Evolutionary conservation across 495 filamentous ascomycete genomes (phyloP).

Genomic region (Letharia columbiana): DNA sequence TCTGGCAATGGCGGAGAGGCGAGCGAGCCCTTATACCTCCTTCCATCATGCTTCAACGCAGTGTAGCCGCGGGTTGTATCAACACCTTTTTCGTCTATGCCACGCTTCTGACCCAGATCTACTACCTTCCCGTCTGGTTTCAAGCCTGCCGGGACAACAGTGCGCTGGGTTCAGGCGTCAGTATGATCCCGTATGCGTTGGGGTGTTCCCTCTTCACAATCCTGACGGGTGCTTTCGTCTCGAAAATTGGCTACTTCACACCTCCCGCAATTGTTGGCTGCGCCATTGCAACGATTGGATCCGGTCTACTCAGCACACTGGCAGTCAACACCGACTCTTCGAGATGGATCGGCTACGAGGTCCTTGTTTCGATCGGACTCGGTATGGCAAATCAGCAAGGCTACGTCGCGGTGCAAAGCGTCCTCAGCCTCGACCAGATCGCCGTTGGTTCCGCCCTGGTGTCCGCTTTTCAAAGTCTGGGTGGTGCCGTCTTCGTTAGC

Average conservation of each 20-base stretch:
- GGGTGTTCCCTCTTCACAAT: neutral
- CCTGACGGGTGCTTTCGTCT: constrained; percentile 9
- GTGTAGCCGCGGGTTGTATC: neutral
- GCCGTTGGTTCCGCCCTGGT: constrained; percentile 29
- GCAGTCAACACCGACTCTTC: constrained; percentile 33
- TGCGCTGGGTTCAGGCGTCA: neutral
- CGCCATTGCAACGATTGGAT: constrained; percentile 17
- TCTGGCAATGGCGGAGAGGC: constrained; percentile 19
- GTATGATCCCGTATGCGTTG: neutral
- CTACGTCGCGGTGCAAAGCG: constrained; percentile 35
- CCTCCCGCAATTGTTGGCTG: constrained; percentile 14
- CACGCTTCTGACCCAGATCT: neutral
- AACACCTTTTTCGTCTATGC: constrained; percentile 2
- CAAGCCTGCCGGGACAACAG: neutral
- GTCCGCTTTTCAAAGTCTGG: constrained; percentile 31
- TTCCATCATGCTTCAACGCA: neutral
- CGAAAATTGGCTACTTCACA: constrained; percentile 19
- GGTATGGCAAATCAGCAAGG: constrained; percentile 17
- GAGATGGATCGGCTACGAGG: constrained; percentile 53
- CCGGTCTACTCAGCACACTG: constrained; percentile 49
- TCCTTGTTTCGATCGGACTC: constrained; percentile 31
- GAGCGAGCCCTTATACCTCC: neutral
- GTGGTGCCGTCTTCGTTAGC: constrained; percentile 28
- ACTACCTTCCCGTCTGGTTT: constrained; percentile 6
- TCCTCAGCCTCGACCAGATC: constrained; percentile 17